Conservation (phyloP, 768 basidiomycete genomes). For the Tubosaeta sp. region DNA sequence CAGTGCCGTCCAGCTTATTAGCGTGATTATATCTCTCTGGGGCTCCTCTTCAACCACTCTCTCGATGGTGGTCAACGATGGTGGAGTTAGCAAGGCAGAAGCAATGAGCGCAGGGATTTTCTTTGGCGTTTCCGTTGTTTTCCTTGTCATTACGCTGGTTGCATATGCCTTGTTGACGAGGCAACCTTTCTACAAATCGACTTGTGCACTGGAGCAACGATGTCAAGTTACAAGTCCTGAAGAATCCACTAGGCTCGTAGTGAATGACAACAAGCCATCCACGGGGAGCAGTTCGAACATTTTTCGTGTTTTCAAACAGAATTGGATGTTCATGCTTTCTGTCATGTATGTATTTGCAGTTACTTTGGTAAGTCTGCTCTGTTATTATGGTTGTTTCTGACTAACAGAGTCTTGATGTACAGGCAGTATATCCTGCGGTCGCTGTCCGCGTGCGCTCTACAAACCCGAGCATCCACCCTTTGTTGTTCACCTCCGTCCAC, state of each 20-base stretch:
- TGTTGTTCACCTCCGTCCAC: conserved; percentile 75
- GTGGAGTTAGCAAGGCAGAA: conserved; percentile 45
- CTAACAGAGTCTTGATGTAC: conserved; percentile 3
- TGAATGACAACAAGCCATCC: conserved; percentile 23
- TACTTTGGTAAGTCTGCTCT: conserved; percentile 59
- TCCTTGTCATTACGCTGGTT: conserved; percentile 50
- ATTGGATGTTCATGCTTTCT: conserved; percentile 65
- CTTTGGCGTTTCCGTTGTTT: conserved; percentile 66
- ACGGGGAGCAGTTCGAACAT: conserved; percentile 41
- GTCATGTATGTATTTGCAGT: conserved; percentile 72
- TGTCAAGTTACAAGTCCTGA: conserved; percentile 21
- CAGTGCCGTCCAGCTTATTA: conserved; percentile 69
- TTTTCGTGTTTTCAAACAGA: conserved; percentile 55
- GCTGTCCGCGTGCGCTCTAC: conserved; percentile 72
- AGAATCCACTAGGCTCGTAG: conserved; percentile 35
- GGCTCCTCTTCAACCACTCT: conserved; percentile 32
- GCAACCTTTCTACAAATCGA: conserved; percentile 55
- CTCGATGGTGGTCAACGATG: conserved; percentile 17
- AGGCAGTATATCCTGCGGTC: conserved; percentile 88
- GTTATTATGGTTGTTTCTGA: background rate
- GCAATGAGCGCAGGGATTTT: conserved; percentile 67
- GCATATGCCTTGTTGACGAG: conserved; percentile 56
- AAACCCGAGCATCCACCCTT: conserved; percentile 62
- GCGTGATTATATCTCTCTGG: conserved; percentile 56
- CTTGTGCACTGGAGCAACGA: conserved; percentile 41